Evolutionary conservation across 2,329 filamentous ascomycete species (phyloP).

Genomic region (Magnaporthales sp.): DNA sequence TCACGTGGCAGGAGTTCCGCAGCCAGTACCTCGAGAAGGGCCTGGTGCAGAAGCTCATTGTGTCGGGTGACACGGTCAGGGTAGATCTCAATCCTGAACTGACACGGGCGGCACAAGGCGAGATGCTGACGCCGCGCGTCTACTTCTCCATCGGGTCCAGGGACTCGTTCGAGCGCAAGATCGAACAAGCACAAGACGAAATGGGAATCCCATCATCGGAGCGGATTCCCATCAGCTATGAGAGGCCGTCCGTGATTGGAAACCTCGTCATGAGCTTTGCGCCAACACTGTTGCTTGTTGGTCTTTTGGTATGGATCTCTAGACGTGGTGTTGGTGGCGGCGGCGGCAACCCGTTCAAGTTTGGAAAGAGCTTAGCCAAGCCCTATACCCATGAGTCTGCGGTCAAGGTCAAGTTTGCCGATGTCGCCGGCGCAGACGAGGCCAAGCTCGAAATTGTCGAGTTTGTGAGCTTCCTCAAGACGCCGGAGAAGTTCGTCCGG

Average conservation of each 20-base stretch:
- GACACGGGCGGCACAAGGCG: conserved; percentile 63
- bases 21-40: conserved; percentile 94
- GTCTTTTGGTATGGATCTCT: conserved; percentile 70
- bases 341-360: conserved; percentile 80
- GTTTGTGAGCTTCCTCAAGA: conserved; percentile 94
- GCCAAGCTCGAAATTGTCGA: conserved; percentile 99
- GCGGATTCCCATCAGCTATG: conserved; percentile 86
- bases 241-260: conserved; percentile 64
- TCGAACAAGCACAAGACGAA: conserved; percentile 83
- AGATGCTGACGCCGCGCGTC: conserved; percentile 67
- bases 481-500: conserved; percentile 84
- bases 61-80: conserved; percentile 64
- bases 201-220: conserved; percentile 80
- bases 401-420: conserved; percentile 92
- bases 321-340: conserved; percentile 63
- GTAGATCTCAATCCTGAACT: conserved; percentile 75
- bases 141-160: conserved; percentile 94
- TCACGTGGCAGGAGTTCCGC: conserved; percentile 95
- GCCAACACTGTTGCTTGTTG: conserved; percentile 79
- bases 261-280: conserved; percentile 71
- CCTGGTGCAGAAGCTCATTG: conserved; percentile 83
- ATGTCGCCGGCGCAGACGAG: conserved; percentile 97
- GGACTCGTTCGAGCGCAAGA: conserved; percentile 80
- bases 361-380: conserved; percentile 92
- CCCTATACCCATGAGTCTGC: conserved; percentile 96